Percentiles rank a stretch among this genome's conserved stretches.
Evolutionary conservation across 2,329 filamentous ascomycete genomes (phyloP).

Genomic region (Xylaria polymorpha): DNA sequence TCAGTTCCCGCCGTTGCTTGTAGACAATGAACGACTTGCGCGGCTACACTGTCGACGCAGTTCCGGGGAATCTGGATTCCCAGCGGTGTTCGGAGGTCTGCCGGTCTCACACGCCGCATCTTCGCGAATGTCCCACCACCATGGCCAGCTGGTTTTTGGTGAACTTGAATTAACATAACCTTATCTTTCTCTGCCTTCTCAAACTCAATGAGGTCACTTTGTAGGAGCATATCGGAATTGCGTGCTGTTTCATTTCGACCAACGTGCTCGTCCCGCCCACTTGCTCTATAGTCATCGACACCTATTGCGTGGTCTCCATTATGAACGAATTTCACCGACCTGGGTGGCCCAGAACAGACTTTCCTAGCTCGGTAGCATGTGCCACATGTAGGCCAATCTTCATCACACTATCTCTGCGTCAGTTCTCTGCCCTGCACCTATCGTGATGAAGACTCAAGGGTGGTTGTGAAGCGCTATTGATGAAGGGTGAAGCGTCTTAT

Average conservation of each 20-base stretch:
- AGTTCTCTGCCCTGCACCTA: background rate
- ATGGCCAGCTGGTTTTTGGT: background rate
- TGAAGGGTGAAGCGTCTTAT: background rate
- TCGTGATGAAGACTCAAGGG: background rate
- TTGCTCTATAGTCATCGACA: background rate
- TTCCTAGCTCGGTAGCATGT: background rate
- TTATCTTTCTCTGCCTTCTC: background rate
- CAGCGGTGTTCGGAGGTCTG: background rate
- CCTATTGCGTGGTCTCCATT: background rate
- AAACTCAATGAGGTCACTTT: background rate
- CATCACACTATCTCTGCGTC: background rate
- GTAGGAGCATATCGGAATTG: background rate
- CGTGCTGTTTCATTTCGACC: background rate
- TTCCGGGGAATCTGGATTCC: background rate
- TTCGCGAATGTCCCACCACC: background rate
- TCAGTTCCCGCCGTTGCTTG: background rate
- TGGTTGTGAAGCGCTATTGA: background rate
- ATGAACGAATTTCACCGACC: conserved; percentile 1
- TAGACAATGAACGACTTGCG: background rate
- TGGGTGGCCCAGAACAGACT: background rate
- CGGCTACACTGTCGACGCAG: background rate
- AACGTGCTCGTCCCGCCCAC: background rate
- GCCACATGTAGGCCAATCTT: conserved; percentile 13
- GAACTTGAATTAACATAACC: background rate
- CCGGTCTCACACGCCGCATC: background rate